Evolutionary conservation across 2,329 filamentous ascomycete species (phyloP).

Genomic region (Pyricularia pennisetigena): DNA sequence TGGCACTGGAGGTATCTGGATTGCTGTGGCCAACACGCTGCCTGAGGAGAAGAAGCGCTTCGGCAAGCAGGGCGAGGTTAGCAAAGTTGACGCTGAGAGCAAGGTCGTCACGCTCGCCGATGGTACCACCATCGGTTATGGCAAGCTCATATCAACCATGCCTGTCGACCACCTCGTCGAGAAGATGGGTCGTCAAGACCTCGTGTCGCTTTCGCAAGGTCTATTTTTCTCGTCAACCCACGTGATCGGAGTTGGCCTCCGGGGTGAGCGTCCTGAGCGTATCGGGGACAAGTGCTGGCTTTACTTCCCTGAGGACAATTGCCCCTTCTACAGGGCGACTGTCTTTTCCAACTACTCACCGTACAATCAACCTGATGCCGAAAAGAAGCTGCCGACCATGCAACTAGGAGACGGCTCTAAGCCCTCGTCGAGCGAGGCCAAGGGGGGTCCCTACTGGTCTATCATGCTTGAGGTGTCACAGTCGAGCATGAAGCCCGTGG

Average conservation of each 20-base stretch:
- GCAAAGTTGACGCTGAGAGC: constrained; percentile 75
- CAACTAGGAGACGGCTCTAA: constrained; percentile 81
- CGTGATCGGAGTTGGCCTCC: constrained; percentile 91
- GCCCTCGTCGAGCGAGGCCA: constrained; percentile 58
- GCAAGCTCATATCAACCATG: constrained; percentile 94
- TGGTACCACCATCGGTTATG: constrained; percentile 81
- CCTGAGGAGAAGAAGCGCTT: constrained; percentile 88
- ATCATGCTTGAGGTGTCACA: constrained; percentile 99
- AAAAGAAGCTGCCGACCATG: constrained; percentile 76
- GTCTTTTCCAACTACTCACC: constrained; percentile 99
- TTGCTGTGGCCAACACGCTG: constrained; percentile 85
- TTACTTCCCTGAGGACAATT: constrained; percentile 98
- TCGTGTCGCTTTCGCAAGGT: constrained; percentile 74
- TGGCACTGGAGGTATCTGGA: constrained; percentile 98
- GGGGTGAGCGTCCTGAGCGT: constrained; percentile 81
- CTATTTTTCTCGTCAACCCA: constrained; percentile 97
- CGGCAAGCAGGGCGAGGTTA: constrained; percentile 74
- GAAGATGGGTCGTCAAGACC: constrained; percentile 78
- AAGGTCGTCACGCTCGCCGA: constrained; percentile 77
- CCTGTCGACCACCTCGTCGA: constrained; percentile 81
- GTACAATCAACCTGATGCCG: constrained; percentile 83
- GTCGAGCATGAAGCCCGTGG: constrained; percentile 88
- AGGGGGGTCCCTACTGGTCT: constrained; percentile 96
- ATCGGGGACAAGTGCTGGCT: constrained; percentile 99
- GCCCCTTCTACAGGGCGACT: constrained; percentile 97